Percentiles rank a stretch among this genome's conserved stretches.
phyloP scores from a whole-genome alignment of 129 eudicot species.

The Chrysanthemum makinoi region DNA sequence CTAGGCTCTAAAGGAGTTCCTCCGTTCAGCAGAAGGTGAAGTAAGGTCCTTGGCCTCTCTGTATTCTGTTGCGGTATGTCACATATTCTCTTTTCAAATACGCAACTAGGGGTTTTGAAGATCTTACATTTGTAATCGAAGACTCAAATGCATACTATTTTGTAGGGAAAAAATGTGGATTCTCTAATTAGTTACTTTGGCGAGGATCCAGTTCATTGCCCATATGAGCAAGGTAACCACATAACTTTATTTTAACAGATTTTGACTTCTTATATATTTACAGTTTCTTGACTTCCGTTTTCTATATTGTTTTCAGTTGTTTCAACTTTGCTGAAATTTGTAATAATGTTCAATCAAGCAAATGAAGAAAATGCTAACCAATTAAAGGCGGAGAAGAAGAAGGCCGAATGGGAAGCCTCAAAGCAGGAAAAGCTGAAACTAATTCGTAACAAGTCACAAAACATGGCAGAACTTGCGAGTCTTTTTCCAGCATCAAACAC shows the following conservation, averaged over 20 bases:
- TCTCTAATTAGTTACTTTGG: slow-evolving; percentile 72
- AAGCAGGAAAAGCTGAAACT: too few relatives aligned
- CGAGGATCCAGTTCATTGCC: slow-evolving; percentile 77
- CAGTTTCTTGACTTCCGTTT: neutral
- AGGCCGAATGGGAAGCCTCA: neutral
- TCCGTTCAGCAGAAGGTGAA: slow-evolving; percentile 61
- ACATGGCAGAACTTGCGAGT: neutral
- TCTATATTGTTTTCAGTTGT: slow-evolving; percentile 33
- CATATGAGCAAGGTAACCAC: slow-evolving; percentile 74
- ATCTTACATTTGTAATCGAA: neutral
- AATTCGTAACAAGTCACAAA: too few relatives aligned
- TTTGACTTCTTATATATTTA: neutral
- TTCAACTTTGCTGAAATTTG: slow-evolving; percentile 59
- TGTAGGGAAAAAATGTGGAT: slow-evolving; percentile 74
- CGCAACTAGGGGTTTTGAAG: neutral
- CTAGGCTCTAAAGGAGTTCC: slow-evolving; percentile 63
- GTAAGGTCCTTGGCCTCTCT: slow-evolving; percentile 66
- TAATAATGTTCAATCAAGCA: slow-evolving; percentile 56
- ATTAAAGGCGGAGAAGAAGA: slow-evolving; percentile 55
- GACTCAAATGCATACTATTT: neutral
- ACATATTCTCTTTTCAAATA: neutral
- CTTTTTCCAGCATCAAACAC: neutral
- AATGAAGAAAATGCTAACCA: slow-evolving; percentile 68
- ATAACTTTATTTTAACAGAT: neutral
- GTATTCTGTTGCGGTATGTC: slow-evolving; percentile 65